phyloP scores from a whole-genome alignment of 2,329 filamentous ascomycete species.

The Penicillium thymicola region DNA sequence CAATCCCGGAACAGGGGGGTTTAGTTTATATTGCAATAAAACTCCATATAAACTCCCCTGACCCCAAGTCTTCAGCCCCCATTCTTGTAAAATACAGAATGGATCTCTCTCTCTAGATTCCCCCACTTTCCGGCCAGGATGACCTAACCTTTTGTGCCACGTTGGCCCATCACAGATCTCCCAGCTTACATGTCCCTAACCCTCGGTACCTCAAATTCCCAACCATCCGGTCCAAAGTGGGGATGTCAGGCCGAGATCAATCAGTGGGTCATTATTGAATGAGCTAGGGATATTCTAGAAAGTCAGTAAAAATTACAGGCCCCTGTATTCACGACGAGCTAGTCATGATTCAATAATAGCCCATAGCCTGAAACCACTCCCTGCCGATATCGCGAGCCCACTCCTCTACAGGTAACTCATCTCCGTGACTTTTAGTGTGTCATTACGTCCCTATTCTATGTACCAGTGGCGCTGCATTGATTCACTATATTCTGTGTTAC shows the following conservation, averaged over 20 bases:
- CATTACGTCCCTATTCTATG: neutral
- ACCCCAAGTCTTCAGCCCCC: neutral
- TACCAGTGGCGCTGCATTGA: neutral
- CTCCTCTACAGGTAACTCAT: neutral
- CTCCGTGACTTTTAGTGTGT: neutral
- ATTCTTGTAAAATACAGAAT: neutral
- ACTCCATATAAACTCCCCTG: neutral
- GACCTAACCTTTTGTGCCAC: neutral
- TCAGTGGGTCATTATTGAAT: conserved; percentile 1
- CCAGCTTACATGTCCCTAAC: neutral
- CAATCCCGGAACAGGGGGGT: neutral
- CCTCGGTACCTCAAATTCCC: conserved; percentile 1
- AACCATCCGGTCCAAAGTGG: conserved; percentile 1
- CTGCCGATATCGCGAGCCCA: neutral
- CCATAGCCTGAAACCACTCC: neutral
- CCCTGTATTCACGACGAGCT: neutral
- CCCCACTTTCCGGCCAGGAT: conserved; percentile 14
- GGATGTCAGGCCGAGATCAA: conserved; percentile 2
- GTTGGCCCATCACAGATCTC: neutral
- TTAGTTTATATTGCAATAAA: neutral
- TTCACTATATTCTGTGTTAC: neutral
- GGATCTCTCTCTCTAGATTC: neutral
- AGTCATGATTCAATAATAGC: neutral
- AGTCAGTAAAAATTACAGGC: neutral
- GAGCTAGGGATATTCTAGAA: conserved; percentile 6